Evolutionary conservation across 2,329 filamentous ascomycete genomes (phyloP), one percentile per base, ranked within the genome.

Genomic region (Phialophora tarda): DNA sequence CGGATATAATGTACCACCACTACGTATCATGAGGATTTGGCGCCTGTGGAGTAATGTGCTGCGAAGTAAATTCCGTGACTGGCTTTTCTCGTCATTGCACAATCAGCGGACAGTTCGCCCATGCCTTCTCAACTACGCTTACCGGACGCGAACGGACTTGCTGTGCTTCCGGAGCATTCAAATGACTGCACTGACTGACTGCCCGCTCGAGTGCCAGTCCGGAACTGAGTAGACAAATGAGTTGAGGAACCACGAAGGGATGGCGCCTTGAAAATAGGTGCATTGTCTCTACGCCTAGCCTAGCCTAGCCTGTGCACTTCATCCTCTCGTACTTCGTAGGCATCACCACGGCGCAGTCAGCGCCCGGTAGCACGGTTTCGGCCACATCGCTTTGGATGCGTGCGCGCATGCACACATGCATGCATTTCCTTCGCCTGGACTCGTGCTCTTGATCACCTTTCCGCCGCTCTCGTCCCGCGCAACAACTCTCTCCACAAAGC

Each of bases 221-320:
- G 2, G 12, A n/a, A 12, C 3, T 2, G 24, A 7, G 50, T 34
- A 55, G 53, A 10, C 4, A 41, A 38, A 24, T 14, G 8, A 1
- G 44, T 24, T 8, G 6, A 24, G 6, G 50, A 38, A 44, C 23
- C n/a, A 47, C 28, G 23, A 23, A 34, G 8, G 24, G 53, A 23
- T 24, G 17, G 53, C 34, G 51, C 38, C 47, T 67, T 51, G 48
- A 64, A 59, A 30, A 53, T n/a, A 32, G 41, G 17, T 44, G 38
- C 17, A n/a, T 44, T 44, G 38, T 44, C 17, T 44, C 17, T n/a
- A 17, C 6, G 14, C 38, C 5, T n/a, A n/a, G 38, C 14, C 17
- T 44, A 44, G 38, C 38, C 17, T 44, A 44, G 38, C 38, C 38
- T 21, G 38, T 44, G 38, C 38, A 44, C 38, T 21, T n/a, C 38